phyloP scores from a whole-genome alignment of 1,284 basidiomycete species.

The Exobasidium rhododendri region DNA sequence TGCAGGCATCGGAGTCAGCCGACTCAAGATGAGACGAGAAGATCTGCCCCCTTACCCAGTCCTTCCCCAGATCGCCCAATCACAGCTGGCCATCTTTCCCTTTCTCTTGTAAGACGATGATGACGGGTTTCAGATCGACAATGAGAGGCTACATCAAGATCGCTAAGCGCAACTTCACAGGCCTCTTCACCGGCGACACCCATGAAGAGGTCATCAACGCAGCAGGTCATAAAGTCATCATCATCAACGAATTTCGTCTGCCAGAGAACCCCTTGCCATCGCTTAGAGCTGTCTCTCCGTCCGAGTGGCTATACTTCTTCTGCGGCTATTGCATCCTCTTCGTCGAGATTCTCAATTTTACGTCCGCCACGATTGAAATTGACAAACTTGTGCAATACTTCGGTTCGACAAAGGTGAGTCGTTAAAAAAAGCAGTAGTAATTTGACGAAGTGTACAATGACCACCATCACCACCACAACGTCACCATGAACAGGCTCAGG shows the following conservation, averaged over 20 bases:
- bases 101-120: too few species aligned
- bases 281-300: not conserved
- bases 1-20: too few species aligned
- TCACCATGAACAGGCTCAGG: not conserved
- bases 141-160: not conserved
- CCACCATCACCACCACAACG: too few species aligned
- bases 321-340: not conserved
- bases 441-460: too few species aligned
- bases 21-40: too few species aligned
- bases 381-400: not conserved
- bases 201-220: not conserved
- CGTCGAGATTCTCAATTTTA: not conserved
- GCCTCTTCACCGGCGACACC: not conserved
- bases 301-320: not conserved
- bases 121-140: not conserved
- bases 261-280: constrained; percentile 1
- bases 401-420: not conserved
- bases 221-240: constrained; percentile 1
- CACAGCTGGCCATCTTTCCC: too few species aligned
- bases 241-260: constrained; percentile 5
- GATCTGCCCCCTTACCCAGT: too few species aligned
- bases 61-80: too few species aligned
- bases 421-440: not conserved
- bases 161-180: not conserved
- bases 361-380: not conserved